These are phyloP conservation scores for Dillenia suffruticosa DNA, from an alignment of 164 flowering plant species.

Conservation along the genomic window DNA sequence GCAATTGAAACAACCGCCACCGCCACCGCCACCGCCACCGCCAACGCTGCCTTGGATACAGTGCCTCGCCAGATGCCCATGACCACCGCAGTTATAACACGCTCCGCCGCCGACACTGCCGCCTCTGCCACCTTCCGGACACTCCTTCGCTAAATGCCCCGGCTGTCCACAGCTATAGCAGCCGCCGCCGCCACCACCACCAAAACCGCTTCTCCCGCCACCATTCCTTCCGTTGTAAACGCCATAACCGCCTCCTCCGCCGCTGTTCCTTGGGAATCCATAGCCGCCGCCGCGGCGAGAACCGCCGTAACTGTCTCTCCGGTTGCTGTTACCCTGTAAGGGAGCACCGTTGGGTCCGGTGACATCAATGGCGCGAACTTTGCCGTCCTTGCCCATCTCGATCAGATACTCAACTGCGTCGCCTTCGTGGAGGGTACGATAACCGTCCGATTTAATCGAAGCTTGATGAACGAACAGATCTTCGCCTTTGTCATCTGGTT, in stretches of 20 bases:
- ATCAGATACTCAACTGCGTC: conserved; percentile 58
- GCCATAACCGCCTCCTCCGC: conserved; percentile 17
- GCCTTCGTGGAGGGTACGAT: conserved; percentile 42
- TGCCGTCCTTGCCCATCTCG: conserved; percentile 32
- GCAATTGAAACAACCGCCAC: not conserved
- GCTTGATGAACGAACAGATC: conserved; percentile 81
- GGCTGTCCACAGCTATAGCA: conserved; percentile 9
- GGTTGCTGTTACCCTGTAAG: conserved; percentile 14
- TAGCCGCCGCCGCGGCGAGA: conserved; percentile 19
- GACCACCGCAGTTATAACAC: conserved; percentile 28
- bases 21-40: conserved; percentile 15
- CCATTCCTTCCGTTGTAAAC: conserved; percentile 16
- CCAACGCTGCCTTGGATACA: conserved; percentile 19
- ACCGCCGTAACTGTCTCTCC: conserved; percentile 8
- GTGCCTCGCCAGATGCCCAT: conserved; percentile 45
- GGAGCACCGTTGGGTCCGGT: conserved; percentile 39
- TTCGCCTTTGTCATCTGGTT: conserved; percentile 48
- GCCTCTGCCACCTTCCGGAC: conserved; percentile 10
- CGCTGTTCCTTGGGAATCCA: conserved; percentile 10
- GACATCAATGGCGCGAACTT: conserved; percentile 63
- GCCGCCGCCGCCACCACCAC: conserved; percentile 5
- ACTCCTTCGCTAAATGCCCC: conserved; percentile 26
- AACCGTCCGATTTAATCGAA: conserved; percentile 58
- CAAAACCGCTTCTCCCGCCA: conserved; percentile 8
- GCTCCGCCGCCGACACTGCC: conserved; percentile 19